Percentiles rank a stretch among this genome's conserved stretches.
Evolutionary conservation across 768 basidiomycete species (phyloP).

Genomic region (Mycena vitilis): DNA sequence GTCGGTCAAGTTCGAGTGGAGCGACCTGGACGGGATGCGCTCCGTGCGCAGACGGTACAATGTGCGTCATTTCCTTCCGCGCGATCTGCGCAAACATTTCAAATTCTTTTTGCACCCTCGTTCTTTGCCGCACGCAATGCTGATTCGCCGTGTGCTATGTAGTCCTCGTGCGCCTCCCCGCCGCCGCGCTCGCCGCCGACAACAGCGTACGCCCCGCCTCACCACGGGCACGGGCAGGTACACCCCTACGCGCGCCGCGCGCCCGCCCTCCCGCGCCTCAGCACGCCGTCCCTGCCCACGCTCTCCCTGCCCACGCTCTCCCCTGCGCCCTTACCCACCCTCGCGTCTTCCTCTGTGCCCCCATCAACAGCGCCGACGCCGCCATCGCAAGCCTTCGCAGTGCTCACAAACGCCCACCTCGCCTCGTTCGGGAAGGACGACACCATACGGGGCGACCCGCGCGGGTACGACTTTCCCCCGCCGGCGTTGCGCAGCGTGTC

Average conservation of each 20-base stretch:
- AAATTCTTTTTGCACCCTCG: neutral
- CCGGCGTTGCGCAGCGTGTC: too few relatives aligned
- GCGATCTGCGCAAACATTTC: neutral
- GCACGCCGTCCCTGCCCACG: too few relatives aligned
- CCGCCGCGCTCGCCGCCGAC: neutral
- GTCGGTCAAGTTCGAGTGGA: conserved; percentile 70
- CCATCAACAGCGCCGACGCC: conserved; percentile 3
- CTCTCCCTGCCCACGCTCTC: too few relatives aligned
- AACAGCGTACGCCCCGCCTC: too few relatives aligned
- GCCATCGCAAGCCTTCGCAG: conserved; percentile 39
- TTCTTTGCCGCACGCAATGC: too few relatives aligned
- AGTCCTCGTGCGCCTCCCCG: neutral
- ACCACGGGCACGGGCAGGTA: too few relatives aligned
- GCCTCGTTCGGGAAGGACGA: conserved; percentile 50
- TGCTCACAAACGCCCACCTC: conserved; percentile 53
- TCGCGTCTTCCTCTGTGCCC: conserved; percentile 5
- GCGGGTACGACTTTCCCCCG: too few relatives aligned
- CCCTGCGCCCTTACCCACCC: neutral
- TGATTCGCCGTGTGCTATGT: too few relatives aligned
- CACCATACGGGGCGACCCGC: conserved; percentile 54
- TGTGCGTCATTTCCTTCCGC: conserved; percentile 12
- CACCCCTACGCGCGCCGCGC: too few relatives aligned
- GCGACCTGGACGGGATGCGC: conserved; percentile 68
- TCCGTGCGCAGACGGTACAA: conserved; percentile 39
- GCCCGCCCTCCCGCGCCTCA: too few relatives aligned